These are phyloP conservation scores for slime mould (Dictyostelium discoideum) DNA, from an alignment of 78 protist genomes.

Conservation along the genomic window dicty_2.7 NC_007090.3:838001-838500, in stretches of 20 bases:
- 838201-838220: conserved; percentile 50
- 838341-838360: conserved; percentile 60
- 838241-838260: conserved; percentile 80
- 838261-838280: conserved; percentile 59
- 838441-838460: conserved; percentile 78
- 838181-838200: conserved; percentile 73
- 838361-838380: conserved; percentile 65
- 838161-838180: conserved; percentile 65
- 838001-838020: conserved; percentile 55
- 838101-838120: conserved; percentile 82
- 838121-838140: neutral
- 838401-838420: conserved; percentile 81
- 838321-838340: conserved; percentile 49
- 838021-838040: conserved; percentile 56
- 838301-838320: conserved; percentile 74
- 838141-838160: conserved; percentile 76
- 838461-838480: conserved; percentile 78
- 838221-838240: conserved; percentile 72
- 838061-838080: conserved; percentile 59
- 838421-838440: conserved; percentile 50
- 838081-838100: conserved; percentile 48
- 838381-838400: conserved; percentile 74
- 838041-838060: conserved; percentile 80
- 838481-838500: conserved; percentile 16
- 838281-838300: conserved; percentile 84